Base-by-base conservation (phyloP, 306 rosid species). In the Castanea crenata region DNA sequence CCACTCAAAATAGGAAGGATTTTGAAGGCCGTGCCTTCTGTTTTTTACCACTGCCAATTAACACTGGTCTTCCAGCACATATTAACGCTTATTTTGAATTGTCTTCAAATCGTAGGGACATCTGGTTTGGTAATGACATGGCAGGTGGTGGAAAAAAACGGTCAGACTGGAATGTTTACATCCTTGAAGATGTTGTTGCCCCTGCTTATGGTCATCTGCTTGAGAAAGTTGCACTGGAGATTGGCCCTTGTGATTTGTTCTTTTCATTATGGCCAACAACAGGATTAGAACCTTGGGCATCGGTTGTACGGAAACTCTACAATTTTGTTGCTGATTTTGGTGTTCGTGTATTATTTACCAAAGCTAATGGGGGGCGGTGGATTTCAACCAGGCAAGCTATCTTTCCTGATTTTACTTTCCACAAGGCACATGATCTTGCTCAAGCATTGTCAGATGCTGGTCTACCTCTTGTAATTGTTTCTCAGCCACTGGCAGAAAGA, bases 41-140 rank as follows among this genome's bases (percentile, higher is more conserved):
- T 83, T 94, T 94, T 83, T 85, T 94, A 73, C 99, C 99, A 29
- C 84, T 94, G 55, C 99, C 99, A 57, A 87, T 94, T 70, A 85
- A 80, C 81, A 94, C 99, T 75, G 91, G 97, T 79, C 94, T 92
- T 81, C 99, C 99, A 73, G 92, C 93, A 74, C 99, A 94, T 81
- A 87, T 94, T 61, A 94, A 94, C 85, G 97, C 97, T 44, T 94
- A 94, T 90, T 94, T 94, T 75, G 99, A 94, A 79, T 85, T 94
- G 86, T 94, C 99, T 62, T 94, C 99, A 78, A 92, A 94, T 91
- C 91, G 99, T 69, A 91, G 99, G 85, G 99, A 94, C 89, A 92
- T 94, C 83, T 94, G 99, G 99, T 92, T 92, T 80, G 99, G 99
- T 74, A 88, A 93, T 63, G 97, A 94, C 82, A 94, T 94, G 99